These are phyloP conservation scores for Spiromastix sp. DNA, from an alignment of 2,329 filamentous ascomycete genomes.

Conservation along the genomic window DNA sequence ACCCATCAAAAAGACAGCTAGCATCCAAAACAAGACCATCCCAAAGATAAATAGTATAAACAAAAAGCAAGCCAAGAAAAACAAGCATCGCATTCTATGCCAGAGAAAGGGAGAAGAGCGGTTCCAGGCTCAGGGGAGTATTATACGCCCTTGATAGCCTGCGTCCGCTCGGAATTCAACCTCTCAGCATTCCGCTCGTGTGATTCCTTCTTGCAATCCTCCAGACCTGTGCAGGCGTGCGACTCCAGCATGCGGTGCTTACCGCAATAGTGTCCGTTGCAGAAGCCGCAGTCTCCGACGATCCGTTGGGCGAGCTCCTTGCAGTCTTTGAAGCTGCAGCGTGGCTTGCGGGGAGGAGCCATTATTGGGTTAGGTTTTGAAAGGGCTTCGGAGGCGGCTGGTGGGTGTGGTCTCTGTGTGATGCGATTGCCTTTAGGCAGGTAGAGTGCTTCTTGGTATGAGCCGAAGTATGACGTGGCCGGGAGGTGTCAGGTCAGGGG, in stretches of 20 bases:
- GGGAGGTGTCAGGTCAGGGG: not conserved
- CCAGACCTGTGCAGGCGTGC: slow-evolving; percentile 83
- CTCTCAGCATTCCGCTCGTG: slow-evolving; percentile 90
- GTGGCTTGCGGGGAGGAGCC: slow-evolving; percentile 45
- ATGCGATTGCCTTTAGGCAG: no score
- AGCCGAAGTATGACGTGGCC: not conserved
- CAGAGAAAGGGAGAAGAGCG: no score
- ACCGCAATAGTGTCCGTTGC: slow-evolving; percentile 84
- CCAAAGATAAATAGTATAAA: no score
- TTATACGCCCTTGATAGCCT: slow-evolving; percentile 84
- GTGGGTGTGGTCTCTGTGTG: no score
- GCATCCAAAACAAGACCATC: no score
- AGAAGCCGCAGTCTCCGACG: slow-evolving; percentile 93
- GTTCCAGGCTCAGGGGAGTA: no score
- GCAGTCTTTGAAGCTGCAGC: slow-evolving; percentile 85
- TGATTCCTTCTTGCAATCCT: slow-evolving; percentile 96
- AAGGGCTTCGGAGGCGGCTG: slow-evolving; percentile 12
- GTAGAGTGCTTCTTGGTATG: no score
- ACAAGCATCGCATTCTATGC: no score
- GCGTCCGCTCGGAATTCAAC: slow-evolving; percentile 83
- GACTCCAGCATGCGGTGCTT: slow-evolving; percentile 91
- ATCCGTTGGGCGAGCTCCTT: slow-evolving; percentile 81
- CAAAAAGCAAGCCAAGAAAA: no score
- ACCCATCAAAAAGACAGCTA: no score
- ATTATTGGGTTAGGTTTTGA: slow-evolving; percentile 7